These are phyloP conservation scores for Trichoderma arundinaceum DNA, from an alignment of 2,329 filamentous ascomycete genomes.

Conservation along the genomic window DNA sequence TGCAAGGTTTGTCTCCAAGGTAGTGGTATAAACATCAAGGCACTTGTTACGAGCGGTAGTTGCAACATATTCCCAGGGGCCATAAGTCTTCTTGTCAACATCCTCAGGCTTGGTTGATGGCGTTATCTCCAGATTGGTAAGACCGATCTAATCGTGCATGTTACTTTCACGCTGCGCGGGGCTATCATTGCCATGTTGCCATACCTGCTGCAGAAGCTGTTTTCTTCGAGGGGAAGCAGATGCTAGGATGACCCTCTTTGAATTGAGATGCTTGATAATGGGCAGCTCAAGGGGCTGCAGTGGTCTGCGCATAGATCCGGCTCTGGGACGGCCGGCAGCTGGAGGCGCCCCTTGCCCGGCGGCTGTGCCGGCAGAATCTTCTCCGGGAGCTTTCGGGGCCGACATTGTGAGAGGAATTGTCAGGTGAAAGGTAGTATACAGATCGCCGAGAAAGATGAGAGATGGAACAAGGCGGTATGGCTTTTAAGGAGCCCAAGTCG, in stretches of 20 bases:
- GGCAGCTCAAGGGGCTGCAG: slow-evolving; percentile 78
- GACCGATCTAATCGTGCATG: slow-evolving; percentile 65
- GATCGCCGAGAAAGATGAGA: not conserved
- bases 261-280: slow-evolving; percentile 75
- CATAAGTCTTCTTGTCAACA: slow-evolving; percentile 74
- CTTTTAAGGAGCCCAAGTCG: slow-evolving; percentile 27
- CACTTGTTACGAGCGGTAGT: slow-evolving; percentile 86
- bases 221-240: slow-evolving; percentile 86
- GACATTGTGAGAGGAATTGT: slow-evolving; percentile 37
- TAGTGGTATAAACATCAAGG: slow-evolving; percentile 67
- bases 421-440: not conserved
- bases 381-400: slow-evolving; percentile 41
- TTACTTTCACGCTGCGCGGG: not conserved
- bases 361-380: slow-evolving; percentile 52
- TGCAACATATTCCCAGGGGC: slow-evolving; percentile 89
- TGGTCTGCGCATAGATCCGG: slow-evolving; percentile 51
- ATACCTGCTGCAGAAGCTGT: slow-evolving; percentile 76
- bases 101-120: slow-evolving; percentile 86
- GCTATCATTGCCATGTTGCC: not conserved
- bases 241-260: slow-evolving; percentile 84
- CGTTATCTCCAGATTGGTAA: slow-evolving; percentile 80
- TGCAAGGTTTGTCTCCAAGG: slow-evolving; percentile 50
- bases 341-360: slow-evolving; percentile 45
- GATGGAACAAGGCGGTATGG: slow-evolving; percentile 22
- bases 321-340: slow-evolving; percentile 35